Conservation (phyloP, 2,329 filamentous ascomycete species). For the Ascochyta koolunga region DNA sequence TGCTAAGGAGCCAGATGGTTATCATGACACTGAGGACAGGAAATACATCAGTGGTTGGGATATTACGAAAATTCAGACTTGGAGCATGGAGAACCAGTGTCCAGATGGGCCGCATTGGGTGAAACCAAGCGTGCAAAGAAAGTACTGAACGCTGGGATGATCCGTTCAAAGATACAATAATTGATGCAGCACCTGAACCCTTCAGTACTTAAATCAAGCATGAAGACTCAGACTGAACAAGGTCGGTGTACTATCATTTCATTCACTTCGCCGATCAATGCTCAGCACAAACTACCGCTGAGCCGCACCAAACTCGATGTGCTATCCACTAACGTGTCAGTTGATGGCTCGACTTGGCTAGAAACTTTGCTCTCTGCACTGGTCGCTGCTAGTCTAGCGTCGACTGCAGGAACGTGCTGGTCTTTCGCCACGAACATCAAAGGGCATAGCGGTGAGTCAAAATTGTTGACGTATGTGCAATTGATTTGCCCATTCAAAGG, state of each 20-base stretch:
- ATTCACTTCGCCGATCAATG: neutral
- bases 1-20: constrained; percentile 23
- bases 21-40: constrained; percentile 14
- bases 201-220: too few relatives aligned
- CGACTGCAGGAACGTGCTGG: neutral
- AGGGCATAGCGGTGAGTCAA: neutral
- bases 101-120: constrained; percentile 20
- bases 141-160: constrained; percentile 2
- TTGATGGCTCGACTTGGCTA: neutral
- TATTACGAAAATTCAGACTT: constrained; percentile 29
- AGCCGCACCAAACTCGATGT: neutral
- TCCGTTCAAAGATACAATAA: neutral
- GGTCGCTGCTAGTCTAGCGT: neutral
- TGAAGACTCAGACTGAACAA: too few relatives aligned
- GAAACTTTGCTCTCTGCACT: neutral
- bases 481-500: too few relatives aligned
- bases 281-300: neutral
- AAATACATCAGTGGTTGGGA: constrained; percentile 39
- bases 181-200: too few relatives aligned
- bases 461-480: neutral
- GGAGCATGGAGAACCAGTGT: constrained; percentile 12
- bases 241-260: neutral
- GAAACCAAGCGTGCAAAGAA: constrained; percentile 14
- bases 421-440: neutral
- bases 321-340: neutral